phyloP scores from a whole-genome alignment of 352 stramenopile genomes.

The Pythium folliculosum region DNA sequence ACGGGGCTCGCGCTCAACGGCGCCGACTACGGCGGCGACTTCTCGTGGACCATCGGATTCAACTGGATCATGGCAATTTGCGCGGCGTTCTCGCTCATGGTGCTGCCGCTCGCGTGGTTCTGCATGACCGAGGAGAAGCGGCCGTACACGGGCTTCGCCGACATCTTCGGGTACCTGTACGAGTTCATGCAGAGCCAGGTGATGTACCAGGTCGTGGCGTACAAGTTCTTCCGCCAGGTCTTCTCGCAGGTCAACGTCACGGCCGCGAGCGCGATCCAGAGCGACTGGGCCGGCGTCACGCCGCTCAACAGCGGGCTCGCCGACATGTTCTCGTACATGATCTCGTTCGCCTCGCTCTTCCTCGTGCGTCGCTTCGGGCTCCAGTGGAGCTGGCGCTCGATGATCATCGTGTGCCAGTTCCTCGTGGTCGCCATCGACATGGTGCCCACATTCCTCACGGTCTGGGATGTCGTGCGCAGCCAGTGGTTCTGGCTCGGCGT shows the following conservation, averaged over 20 bases:
- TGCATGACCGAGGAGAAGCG: slow-evolving; percentile 18
- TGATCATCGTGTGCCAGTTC: slow-evolving; percentile 21
- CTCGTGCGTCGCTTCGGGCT: slow-evolving; percentile 19
- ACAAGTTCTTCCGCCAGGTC: slow-evolving; percentile 20
- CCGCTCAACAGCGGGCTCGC: slow-evolving; percentile 31
- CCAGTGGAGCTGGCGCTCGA: slow-evolving; percentile 25
- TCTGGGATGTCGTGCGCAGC: slow-evolving; percentile 29
- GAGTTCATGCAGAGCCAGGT: slow-evolving; percentile 20
- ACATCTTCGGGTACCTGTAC: slow-evolving; percentile 11
- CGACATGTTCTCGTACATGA: slow-evolving; percentile 18
- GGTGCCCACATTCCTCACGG: slow-evolving; percentile 24
- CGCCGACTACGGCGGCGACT: slow-evolving; percentile 26
- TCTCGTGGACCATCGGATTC: slow-evolving; percentile 29
- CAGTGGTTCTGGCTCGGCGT: slow-evolving; percentile 31
- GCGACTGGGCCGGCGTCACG: slow-evolving; percentile 25
- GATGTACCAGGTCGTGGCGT: slow-evolving; percentile 28
- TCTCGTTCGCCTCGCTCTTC: slow-evolving; percentile 14
- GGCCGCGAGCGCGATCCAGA: slow-evolving; percentile 19
- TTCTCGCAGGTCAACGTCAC: slow-evolving; percentile 19
- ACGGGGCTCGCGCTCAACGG: slow-evolving; percentile 30
- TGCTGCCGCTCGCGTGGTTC: slow-evolving; percentile 23
- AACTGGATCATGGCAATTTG: slow-evolving; percentile 28
- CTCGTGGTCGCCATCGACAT: slow-evolving; percentile 25
- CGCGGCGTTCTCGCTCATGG: slow-evolving; percentile 15
- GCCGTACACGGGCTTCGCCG: neutral